Evolutionary conservation across 106 monocot genomes (phyloP), one percentile per base, ranked within the genome.

Genomic region (Allium fistulosum): DNA sequence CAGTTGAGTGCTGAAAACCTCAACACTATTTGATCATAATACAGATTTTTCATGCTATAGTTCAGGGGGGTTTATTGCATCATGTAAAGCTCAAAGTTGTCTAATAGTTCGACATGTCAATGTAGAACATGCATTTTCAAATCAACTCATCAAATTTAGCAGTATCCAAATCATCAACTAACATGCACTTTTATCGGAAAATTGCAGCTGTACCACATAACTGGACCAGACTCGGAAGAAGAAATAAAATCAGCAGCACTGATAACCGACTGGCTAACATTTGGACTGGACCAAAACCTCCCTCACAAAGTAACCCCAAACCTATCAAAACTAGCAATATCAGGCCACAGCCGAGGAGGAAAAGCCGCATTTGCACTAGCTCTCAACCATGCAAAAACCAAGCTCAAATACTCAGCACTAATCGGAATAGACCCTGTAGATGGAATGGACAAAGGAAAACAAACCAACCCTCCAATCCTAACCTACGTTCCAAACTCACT

Each of bases 351-450:
- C 62, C 82, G 85, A 0, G 95, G 91, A 7, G 95, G 91, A 45
- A 95, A 95, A 66, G 88, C 79, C 0, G 88, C 95, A 2, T 91
- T 95, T 52, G 91, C 83, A 51, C 75, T 95, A 0, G 72, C 83
- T 7, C 64, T 83, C 8, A 70, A 80, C 56, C 57, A 65, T 48
- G 76, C 69, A 11, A 66, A 77, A 22, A 61, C 79, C 17, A 27
- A 63, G 2, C 46, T 75, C n/a, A 77, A 71, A 7, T 73, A 91
- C 45, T 85, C 95, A 8, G 87, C 85, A 9, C 18, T 95, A 4
- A 78, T 95, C 7, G 91, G 74, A 17, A 74, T 95, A 9, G 95
- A 91, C 48, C 94, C 94, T 1, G 94, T 95, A 4, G 91, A 95
- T 49, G 88, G 95, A 11, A 91, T 83, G 91, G 85, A 69, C 66